Evolutionary conservation across 164 flowering plant genomes (phyloP), one percentile per base, ranked within the genome.

Genomic region (Vitis rupestris): DNA sequence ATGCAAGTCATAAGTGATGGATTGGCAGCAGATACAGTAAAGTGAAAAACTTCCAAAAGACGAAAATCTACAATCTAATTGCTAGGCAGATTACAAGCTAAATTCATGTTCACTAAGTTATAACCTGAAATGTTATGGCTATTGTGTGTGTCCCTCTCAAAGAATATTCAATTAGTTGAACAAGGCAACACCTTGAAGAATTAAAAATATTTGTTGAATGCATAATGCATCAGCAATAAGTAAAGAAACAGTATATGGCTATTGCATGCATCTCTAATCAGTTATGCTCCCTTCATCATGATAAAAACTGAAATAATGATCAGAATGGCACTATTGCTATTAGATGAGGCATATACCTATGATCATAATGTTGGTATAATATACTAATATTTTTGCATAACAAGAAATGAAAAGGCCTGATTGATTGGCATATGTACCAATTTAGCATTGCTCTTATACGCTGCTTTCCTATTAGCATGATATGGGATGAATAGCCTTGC

Each of bases 1-100:
- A 63, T 53, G 64, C 7, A 29, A 61, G 69, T 11, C 27, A 57
- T 37, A 61, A 57, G 47, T 47, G 29, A n/a, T 23, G 56, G 54
- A 48, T 16, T 48, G 11, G 5, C 47, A 29, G 37, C 37, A 29
- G 14, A 50, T 5, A 49, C 13, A 56, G 55, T 13, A 58, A 48
- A 55, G 49, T 54, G 11, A 66, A 52, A 4, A 11, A 55, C 10
- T 15, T n/a, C 8, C 11, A 17, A 31, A 31, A 7, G 44, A 31
- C 1, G 44, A 31, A 31, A 31, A 31, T 31, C 44, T 2, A 31
- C 44, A 30, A 67, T 31, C 37, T 31, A 31, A 31, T 31, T 31
- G 6, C 37, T 5, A 31, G 37, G 37, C 37, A 31, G 37, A 31
- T 31, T 31, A 31, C 6, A 31, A 3, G 37, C 6, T 19, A 3